Conservation (phyloP, 106 monocot genomes). For the Dendrobium nobile region DNA sequence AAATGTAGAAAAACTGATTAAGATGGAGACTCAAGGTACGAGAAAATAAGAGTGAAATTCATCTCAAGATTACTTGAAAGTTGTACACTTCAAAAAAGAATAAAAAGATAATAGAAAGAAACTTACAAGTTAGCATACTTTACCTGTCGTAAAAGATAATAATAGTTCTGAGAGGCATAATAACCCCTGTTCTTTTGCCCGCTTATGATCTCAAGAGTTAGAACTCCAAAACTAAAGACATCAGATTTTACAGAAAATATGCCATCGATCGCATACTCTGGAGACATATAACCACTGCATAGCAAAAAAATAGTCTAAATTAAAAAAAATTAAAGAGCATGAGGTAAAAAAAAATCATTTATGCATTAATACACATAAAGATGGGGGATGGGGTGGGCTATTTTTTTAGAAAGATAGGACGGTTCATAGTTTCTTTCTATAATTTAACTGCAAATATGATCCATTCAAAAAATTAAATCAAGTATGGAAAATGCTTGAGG, state of each 20-base stretch:
- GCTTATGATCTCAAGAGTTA: conserved; percentile 45
- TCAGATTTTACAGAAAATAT: conserved; percentile 51
- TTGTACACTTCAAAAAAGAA: conserved; percentile 5
- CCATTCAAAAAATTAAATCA: too few relatives aligned
- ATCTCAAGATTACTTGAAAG: too few relatives aligned
- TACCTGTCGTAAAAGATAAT: conserved; percentile 33
- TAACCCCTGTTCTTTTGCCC: conserved; percentile 25
- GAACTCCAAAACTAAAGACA: conserved; percentile 58
- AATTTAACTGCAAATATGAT: too few relatives aligned
- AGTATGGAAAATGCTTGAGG: too few relatives aligned
- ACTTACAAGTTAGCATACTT: neutral
- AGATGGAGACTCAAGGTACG: too few relatives aligned
- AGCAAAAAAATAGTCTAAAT: neutral
- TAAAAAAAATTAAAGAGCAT: neutral
- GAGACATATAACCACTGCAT: conserved; percentile 59
- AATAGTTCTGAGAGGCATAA: neutral
- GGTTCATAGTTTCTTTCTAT: too few relatives aligned
- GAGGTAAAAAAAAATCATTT: neutral
- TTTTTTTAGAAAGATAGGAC: too few relatives aligned
- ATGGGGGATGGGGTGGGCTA: neutral
- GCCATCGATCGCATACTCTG: conserved; percentile 43
- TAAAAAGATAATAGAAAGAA: neutral
- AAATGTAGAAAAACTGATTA: too few relatives aligned
- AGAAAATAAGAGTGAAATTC: too few relatives aligned
- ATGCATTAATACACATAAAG: neutral